Base-by-base conservation (phyloP, 345 rosid genomes). In the Euphorbia peplus region DNA sequence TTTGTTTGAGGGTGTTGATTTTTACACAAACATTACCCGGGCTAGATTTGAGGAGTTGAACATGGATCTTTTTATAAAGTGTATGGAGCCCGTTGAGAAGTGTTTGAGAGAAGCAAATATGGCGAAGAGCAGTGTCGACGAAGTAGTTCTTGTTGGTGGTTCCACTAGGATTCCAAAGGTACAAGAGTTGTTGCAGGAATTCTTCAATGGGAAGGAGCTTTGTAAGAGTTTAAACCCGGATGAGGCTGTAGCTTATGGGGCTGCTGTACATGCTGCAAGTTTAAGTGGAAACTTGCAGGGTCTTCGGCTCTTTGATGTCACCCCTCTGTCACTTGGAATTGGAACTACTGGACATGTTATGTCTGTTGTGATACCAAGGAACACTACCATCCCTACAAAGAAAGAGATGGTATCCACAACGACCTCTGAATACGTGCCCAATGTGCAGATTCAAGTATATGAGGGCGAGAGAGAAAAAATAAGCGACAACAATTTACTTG, bases 91-190 rank as follows among this genome's bases (percentile, higher is more conserved):
- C 0, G 82, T 83, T 18, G 83, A 76, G 76, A 82, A 82, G 71
- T 85, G 89, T 61, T 70, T 80, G 74, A 75, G 80, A 39, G 86
- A 85, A 69, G 85, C 82, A 0, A 81, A 79, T 72, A 77, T 82
- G 86, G 83, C 79, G 41, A 85, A 82, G 79, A 82, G 76, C 70
- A 28, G 24, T 4, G 72, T 82, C 26, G 76, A 85, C 16, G 89
- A 83, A 48, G 82, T 71, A 54, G 89, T 85, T 30, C 84, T 82
- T 37, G 89, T 85, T 8, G 89, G 89, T 66, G 86, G 88, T 0
- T 85, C 88, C 0, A 85, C 86, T 5, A 78, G 88, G 70, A 85
- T 85, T 51, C 88, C 86, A 0, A 85, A 76, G 73, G 83, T 82
- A 64, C 85, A 82, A 65, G 80, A 76, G 51, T 67, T 82, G 12